Evolutionary conservation across 192 early-diverging fungal species (phyloP), one percentile per base, ranked within the genome.

Genomic region (Nowakowskiella sp.): DNA sequence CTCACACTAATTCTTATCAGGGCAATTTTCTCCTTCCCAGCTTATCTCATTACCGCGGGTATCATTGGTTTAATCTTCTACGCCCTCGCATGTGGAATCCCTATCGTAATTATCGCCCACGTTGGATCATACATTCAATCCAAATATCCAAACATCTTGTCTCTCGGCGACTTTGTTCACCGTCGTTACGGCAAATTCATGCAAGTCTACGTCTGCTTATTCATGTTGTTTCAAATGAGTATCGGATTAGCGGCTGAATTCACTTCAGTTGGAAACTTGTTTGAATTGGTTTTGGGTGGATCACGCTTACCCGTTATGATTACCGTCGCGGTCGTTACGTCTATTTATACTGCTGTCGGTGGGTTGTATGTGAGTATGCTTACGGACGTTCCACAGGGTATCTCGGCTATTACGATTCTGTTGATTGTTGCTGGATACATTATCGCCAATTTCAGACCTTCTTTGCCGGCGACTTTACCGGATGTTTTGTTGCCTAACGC

Each of bases 281-380:
- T 67, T 42, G 10, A 13, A 4, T 36, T n/a, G 10, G 52, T 73
- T 26, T 51, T 76, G 44, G 62, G 58, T 29, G 47, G 47, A 21
- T 32, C 44, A 9, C 57, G 45, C 22, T 59, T 62, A 33, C 53
- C 63, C 16, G 65, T 66, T 26, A 62, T 76, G 25, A 13, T 76
- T 47, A 36, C 62, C 23, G 70, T 72, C 21, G 70, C 58, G 1
- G 34, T 67, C 24, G 57, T 76, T 22, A 73, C 74, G 8, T 61
- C 66, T 61, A 36, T 63, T 8, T 76, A 76, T 55, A 73, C 70
- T 1, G 50, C 62, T 6, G 44, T 55, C 19, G 74, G 74, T 19
- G 74, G 74, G 31, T 63, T 76, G n/a, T 72, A 70, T 26, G 57
- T 71, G 22, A 66, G 62, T 1, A 60, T 76, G 47, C 30, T 64